Percentiles rank a stretch among this genome's conserved stretches.
Evolutionary conservation across 306 rosid species (phyloP).

Genomic region (Adenanthera pavonina): DNA sequence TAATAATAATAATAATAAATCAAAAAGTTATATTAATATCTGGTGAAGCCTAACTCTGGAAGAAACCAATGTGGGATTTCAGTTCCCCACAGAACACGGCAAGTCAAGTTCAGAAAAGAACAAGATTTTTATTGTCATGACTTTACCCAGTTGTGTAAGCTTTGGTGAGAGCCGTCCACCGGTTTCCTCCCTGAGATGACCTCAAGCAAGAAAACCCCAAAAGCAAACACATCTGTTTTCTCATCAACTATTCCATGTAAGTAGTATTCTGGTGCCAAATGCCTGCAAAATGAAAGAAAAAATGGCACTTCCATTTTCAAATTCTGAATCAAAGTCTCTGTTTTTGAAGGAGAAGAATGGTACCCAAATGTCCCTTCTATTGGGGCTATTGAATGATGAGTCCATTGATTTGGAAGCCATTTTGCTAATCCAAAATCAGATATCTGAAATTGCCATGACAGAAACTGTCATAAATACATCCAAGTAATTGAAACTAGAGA

Average conservation of each 20-base stretch:
- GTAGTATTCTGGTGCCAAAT: conserved; percentile 95
- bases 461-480: neutral
- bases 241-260: conserved; percentile 98
- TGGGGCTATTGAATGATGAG: conserved; percentile 96
- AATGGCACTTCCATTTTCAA: neutral
- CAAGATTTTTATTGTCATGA: neutral
- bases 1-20: neutral
- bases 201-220: conserved; percentile 88
- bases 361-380: conserved; percentile 99
- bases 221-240: conserved; percentile 98
- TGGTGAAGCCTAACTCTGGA: conserved; percentile 15
- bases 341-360: conserved; percentile 4
- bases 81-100: conserved; percentile 30
- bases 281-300: conserved; percentile 48
- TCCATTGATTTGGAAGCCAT: conserved; percentile 98
- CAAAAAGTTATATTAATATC: neutral
- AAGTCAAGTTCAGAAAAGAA: conserved; percentile 29
- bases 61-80: conserved; percentile 34
- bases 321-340: neutral
- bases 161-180: conserved; percentile 88
- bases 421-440: conserved; percentile 99
- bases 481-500: neutral
- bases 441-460: conserved; percentile 53
- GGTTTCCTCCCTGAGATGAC: conserved; percentile 90
- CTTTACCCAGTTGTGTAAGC: conserved; percentile 88